Percentiles rank a stretch among this genome's conserved stretches.
Conservation (phyloP, 2,329 filamentous ascomycete species). For the Didymella pinodella region DNA sequence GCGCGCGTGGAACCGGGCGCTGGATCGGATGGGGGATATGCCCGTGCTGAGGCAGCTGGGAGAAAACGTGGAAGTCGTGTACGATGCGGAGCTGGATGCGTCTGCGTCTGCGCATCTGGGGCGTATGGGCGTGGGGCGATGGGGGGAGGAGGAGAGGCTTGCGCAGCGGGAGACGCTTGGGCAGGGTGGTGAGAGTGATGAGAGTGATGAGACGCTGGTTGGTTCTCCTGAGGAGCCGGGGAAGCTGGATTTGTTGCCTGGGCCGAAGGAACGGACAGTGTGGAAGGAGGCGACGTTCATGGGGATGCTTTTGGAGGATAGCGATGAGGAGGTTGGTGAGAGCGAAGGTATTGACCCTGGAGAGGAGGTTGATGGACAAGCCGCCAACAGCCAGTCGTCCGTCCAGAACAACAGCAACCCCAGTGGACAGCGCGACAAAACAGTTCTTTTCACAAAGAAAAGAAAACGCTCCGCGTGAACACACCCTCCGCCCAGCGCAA, state of each 20-base stretch:
- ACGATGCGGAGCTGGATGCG: not conserved
- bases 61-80: not conserved
- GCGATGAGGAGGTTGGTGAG: not conserved
- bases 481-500: too few species aligned
- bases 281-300: not conserved
- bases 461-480: not conserved
- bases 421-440: not conserved
- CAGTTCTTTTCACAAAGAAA: not conserved
- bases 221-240: not conserved
- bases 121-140: not conserved
- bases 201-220: not conserved
- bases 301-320: not conserved
- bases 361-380: not conserved
- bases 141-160: not conserved
- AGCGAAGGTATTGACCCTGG: not conserved
- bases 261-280: not conserved
- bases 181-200: not conserved
- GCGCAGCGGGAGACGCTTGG: not conserved
- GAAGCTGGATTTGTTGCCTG: not conserved
- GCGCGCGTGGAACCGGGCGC: not conserved
- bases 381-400: not conserved
- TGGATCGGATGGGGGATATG: not conserved
- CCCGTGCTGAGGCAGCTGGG: not conserved
- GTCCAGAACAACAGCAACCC: not conserved
- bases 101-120: too few species aligned